Conservation (phyloP, 164 flowering plant genomes). For the Chimonanthus praecox region DNA sequence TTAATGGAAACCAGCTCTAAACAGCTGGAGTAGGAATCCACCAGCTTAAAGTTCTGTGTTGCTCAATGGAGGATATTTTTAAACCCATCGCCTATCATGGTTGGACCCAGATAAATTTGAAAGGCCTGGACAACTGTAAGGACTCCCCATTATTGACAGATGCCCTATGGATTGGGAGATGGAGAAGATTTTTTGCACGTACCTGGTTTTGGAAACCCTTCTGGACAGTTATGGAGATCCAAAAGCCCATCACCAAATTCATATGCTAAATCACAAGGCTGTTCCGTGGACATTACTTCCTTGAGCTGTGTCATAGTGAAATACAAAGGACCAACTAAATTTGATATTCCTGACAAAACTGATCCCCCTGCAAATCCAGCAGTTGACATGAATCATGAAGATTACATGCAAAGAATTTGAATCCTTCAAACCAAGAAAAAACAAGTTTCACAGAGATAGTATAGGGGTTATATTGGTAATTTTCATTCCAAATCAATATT, state of each 20-base stretch:
- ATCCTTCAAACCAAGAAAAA: neutral
- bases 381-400: neutral
- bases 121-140: neutral
- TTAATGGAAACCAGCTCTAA: neutral
- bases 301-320: slow-evolving; percentile 40
- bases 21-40: neutral
- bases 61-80: neutral
- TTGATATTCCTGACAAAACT: slow-evolving; percentile 28
- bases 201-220: slow-evolving; percentile 67
- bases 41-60: neutral
- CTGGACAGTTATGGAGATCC: slow-evolving; percentile 47
- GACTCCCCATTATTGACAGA: neutral
- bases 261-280: slow-evolving; percentile 79
- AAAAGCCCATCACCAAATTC: slow-evolving; percentile 72
- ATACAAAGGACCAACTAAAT: slow-evolving; percentile 50
- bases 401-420: neutral
- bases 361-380: slow-evolving; percentile 37
- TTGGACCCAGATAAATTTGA: neutral
- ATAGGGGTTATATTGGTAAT: neutral
- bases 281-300: slow-evolving; percentile 80
- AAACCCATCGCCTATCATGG: neutral
- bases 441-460: neutral
- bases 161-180: neutral
- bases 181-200: slow-evolving; percentile 5
- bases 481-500: neutral